Percentiles rank a stretch among this genome's conserved stretches.
Conservation (phyloP, 805 yeast species). For the Myxozyma melibiosi region DNA sequence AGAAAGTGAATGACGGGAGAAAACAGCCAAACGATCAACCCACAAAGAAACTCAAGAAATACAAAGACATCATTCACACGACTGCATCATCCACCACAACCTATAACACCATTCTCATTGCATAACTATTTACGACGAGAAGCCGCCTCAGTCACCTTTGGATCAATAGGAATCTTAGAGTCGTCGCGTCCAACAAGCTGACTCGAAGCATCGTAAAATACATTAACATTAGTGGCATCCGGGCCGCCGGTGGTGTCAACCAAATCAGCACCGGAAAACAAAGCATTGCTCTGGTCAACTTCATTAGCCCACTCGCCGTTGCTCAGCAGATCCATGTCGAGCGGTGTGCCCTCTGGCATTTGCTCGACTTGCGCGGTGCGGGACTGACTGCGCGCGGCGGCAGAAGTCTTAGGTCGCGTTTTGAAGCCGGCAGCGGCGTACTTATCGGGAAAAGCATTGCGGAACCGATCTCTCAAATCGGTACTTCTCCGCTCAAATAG, state of each 20-base stretch:
- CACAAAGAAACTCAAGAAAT: not conserved
- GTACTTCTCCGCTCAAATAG: conserved; percentile 48
- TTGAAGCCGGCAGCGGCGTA: conserved; percentile 51
- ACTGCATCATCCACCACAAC: not conserved
- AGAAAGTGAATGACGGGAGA: too few species aligned
- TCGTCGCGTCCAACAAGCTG: conserved; percentile 20
- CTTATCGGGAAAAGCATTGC: conserved; percentile 50
- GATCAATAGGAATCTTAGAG: conserved; percentile 29
- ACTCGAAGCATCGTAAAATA: conserved; percentile 20
- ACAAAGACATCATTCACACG: not conserved
- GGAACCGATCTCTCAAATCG: conserved; percentile 49
- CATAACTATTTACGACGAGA: conserved; percentile 25
- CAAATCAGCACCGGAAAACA: conserved; percentile 22
- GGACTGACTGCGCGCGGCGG: conserved; percentile 21
- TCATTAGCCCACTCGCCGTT: conserved; percentile 22
- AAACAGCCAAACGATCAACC: too few species aligned
- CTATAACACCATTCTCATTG: not conserved
- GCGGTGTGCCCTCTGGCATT: conserved; percentile 5
- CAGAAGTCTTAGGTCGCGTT: conserved; percentile 25
- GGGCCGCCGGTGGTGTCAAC: conserved; percentile 21
- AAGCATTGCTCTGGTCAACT: conserved; percentile 20
- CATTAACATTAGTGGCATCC: conserved; percentile 6
- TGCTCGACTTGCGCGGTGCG: conserved; percentile 26
- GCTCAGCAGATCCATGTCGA: conserved; percentile 21
- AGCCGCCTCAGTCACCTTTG: conserved; percentile 30